Conservation (phyloP, 805 yeast genomes). For the Ogataea salicorniae region DNA sequence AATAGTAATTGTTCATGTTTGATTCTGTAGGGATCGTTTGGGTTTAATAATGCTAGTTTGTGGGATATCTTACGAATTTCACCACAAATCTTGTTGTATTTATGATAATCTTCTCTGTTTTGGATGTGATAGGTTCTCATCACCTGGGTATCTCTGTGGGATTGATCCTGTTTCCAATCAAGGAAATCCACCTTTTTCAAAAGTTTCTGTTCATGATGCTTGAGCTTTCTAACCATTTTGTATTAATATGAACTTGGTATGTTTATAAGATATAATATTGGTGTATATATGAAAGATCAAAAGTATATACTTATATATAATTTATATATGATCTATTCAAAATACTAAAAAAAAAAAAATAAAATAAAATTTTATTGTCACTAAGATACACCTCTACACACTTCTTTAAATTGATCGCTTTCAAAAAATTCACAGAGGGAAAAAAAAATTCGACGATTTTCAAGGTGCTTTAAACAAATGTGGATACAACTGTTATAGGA, state of each 20-base stretch:
- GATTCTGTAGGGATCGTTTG: constrained; percentile 80
- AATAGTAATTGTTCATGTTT: constrained; percentile 84
- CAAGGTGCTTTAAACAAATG: too few relatives aligned
- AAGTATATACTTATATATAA: not conserved
- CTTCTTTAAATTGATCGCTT: too few relatives aligned
- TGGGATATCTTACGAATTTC: constrained; percentile 83
- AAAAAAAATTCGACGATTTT: too few relatives aligned
- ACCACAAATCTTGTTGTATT: constrained; percentile 91
- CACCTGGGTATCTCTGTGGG: constrained; percentile 94
- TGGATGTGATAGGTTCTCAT: constrained; percentile 93
- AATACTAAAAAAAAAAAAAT: not conserved
- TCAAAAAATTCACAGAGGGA: too few relatives aligned
- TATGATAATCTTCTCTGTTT: constrained; percentile 92
- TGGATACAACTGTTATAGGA: too few relatives aligned
- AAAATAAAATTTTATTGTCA: not conserved
- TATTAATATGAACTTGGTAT: not conserved
- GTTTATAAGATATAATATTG: not conserved
- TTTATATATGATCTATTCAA: constrained; percentile 3
- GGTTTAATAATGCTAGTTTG: constrained; percentile 75
- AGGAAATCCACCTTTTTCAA: constrained; percentile 93
- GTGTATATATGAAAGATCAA: not conserved
- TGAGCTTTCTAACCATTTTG: constrained; percentile 76
- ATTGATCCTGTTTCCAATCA: constrained; percentile 95
- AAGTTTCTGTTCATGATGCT: constrained; percentile 92
- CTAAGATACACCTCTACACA: not conserved